Evolutionary conservation across 1,284 basidiomycete genomes (phyloP).

Genomic region (Trichosporon ovoides): DNA sequence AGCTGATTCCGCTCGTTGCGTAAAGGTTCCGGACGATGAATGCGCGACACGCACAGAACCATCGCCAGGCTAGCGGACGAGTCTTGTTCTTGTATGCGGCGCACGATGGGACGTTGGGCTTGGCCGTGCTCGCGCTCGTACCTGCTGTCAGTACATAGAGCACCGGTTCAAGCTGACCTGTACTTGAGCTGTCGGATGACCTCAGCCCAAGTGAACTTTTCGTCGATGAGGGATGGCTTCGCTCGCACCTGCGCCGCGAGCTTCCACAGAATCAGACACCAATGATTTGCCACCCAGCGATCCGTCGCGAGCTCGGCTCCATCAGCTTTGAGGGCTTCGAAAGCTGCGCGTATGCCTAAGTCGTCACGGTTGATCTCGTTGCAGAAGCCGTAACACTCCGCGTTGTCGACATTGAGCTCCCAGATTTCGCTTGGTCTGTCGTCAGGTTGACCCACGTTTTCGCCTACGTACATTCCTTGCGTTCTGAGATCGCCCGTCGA

Average conservation of each 20-base stretch:
- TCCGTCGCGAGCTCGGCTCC: constrained; percentile 30
- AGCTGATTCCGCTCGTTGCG: constrained; percentile 50
- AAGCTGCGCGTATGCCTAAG: constrained; percentile 29
- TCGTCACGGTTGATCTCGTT: constrained; percentile 21
- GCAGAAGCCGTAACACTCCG: constrained; percentile 63
- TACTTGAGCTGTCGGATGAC: constrained; percentile 78
- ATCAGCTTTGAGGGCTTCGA: constrained; percentile 24
- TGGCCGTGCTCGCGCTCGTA: constrained; percentile 84
- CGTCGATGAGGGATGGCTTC: constrained; percentile 59
- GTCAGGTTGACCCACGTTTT: not conserved
- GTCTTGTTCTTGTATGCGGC: constrained; percentile 60
- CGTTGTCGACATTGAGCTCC: constrained; percentile 58
- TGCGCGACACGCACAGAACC: constrained; percentile 74
- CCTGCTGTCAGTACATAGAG: constrained; percentile 49
- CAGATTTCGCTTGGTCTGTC: constrained; percentile 53
- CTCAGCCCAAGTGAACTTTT: constrained; percentile 72
- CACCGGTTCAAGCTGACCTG: constrained; percentile 54
- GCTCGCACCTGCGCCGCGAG: constrained; percentile 73
- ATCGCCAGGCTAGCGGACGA: constrained; percentile 60
- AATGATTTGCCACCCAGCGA: constrained; percentile 87
- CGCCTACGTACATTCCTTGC: constrained; percentile 60
- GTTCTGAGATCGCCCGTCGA: constrained; percentile 53
- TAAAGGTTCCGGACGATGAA: constrained; percentile 55
- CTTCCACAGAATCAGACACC: constrained; percentile 89
- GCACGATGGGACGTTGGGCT: constrained; percentile 70